Percentiles rank a stretch among this genome's conserved stretches.
Conservation (phyloP, 768 basidiomycete species). For the Hericium erinaceus region DNA sequence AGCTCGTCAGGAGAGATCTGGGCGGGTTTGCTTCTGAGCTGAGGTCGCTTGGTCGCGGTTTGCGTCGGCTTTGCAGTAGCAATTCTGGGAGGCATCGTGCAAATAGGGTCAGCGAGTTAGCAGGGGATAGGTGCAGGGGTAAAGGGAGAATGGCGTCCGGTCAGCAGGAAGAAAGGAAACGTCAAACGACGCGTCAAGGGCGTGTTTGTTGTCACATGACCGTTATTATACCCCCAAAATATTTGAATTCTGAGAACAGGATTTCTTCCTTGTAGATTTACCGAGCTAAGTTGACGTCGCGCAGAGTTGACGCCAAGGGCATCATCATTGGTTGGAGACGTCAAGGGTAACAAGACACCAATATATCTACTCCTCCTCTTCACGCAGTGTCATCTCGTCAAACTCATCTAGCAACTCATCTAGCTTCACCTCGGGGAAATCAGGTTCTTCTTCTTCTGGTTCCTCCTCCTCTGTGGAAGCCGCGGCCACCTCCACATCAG, state of each 20-base stretch:
- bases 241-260: too few species aligned
- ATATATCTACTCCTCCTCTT: conserved; percentile 18
- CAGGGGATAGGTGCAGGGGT: neutral
- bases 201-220: neutral
- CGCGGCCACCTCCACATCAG: conserved; percentile 21
- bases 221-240: neutral
- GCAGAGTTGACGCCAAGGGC: too few species aligned
- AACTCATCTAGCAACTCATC: conserved; percentile 88
- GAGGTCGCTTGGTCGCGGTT: neutral
- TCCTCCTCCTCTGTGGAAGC: conserved; percentile 20
- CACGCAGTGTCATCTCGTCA: conserved; percentile 78
- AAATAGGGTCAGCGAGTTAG: too few species aligned
- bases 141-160: neutral
- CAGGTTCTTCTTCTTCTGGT: conserved; percentile 34
- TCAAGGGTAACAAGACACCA: neutral
- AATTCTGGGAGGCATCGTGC: neutral
- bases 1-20: conserved; percentile 13
- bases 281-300: too few species aligned
- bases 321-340: too few species aligned
- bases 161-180: neutral
- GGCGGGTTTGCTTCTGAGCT: neutral
- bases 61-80: neutral
- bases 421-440: conserved; percentile 82
- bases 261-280: too few species aligned
- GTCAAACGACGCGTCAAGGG: neutral